A percentile compares a stretch with the other conserved stretches of the same genome.
These are phyloP conservation scores for Phytopythium litorale DNA, from an alignment of 352 stramenopile species.

Conservation along the genomic window DNA sequence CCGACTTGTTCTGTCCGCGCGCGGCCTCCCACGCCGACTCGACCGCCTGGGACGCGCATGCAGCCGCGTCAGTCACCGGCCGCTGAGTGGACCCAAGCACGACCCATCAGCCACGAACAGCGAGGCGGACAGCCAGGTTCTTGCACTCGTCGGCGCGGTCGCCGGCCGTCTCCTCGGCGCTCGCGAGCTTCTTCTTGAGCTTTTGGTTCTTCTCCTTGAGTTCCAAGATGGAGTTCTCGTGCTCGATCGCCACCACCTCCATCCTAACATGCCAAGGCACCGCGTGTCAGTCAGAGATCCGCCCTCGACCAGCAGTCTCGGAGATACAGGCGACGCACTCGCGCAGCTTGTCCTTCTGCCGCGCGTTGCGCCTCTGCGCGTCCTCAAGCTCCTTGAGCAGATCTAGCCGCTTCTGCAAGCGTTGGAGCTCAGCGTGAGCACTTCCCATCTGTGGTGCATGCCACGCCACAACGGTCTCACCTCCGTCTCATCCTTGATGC, in stretches of 20 bases:
- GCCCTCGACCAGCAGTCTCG: neutral
- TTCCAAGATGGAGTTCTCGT: conserved; percentile 70
- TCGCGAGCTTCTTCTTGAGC: conserved; percentile 56
- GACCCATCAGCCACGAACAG: conserved; percentile 21
- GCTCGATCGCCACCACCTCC: conserved; percentile 66
- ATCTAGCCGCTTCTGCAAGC: conserved; percentile 49
- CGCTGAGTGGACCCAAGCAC: neutral
- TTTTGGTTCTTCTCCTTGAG: conserved; percentile 76
- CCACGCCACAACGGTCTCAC: conserved; percentile 8
- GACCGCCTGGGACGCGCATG: conserved; percentile 35
- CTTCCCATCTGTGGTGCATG: neutral
- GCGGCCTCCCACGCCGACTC: conserved; percentile 77
- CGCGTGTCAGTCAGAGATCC: neutral
- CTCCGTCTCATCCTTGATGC: conserved; percentile 70
- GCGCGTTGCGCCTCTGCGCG: conserved; percentile 59
- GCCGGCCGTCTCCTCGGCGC: conserved; percentile 34
- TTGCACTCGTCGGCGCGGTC: conserved; percentile 75
- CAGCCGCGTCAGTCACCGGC: neutral
- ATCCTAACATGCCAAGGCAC: conserved; percentile 20
- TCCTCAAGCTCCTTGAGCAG: conserved; percentile 66
- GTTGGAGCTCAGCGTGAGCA: neutral
- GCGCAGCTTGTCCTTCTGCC: conserved; percentile 67
- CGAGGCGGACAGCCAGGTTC: conserved; percentile 54
- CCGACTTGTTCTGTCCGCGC: conserved; percentile 74
- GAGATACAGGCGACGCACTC: conserved; percentile 26